Evolutionary conservation across 2,329 filamentous ascomycete species (phyloP).

Genomic region (Samsoniella hepiali): DNA sequence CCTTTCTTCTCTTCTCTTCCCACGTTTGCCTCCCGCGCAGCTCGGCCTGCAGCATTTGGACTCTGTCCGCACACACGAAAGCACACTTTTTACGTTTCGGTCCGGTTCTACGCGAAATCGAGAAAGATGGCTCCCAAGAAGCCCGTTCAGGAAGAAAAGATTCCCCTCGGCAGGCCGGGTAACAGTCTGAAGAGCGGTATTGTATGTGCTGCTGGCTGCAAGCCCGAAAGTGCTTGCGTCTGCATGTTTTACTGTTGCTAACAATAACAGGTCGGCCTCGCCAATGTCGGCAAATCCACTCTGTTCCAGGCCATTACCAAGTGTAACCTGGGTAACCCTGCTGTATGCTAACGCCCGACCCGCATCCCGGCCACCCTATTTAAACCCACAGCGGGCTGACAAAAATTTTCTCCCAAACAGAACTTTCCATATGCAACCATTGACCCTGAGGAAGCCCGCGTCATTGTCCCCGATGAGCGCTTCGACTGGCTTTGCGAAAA

Average conservation of each 20-base stretch:
- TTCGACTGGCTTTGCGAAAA: conserved; percentile 95
- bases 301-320: conserved; percentile 99
- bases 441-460: conserved; percentile 95
- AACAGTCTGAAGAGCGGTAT: conserved; percentile 99
- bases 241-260: background rate
- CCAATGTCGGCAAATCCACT: conserved; percentile 99
- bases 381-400: conserved; percentile 31
- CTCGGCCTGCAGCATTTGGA: conserved; percentile 61
- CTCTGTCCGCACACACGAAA: conserved; percentile 47
- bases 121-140: conserved; percentile 96
- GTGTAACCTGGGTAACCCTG: conserved; percentile 93
- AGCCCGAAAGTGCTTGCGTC: background rate
- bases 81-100: conserved; percentile 43
- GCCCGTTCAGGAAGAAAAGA: conserved; percentile 85
- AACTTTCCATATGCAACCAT: conserved; percentile 99
- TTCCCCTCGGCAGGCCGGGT: conserved; percentile 90
- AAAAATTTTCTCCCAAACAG: conserved; percentile 42
- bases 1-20: conserved; percentile 53
- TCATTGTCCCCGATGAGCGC: conserved; percentile 92
- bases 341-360: conserved; percentile 54
- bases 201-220: conserved; percentile 52
- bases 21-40: conserved; percentile 56
- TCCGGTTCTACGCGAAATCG: conserved; percentile 59
- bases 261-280: conserved; percentile 76
- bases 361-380: conserved; percentile 13